Evolutionary conservation across 2,329 filamentous ascomycete genomes (phyloP), one percentile per base, ranked within the genome.

Genomic region (Hirsutella minnesotensis): DNA sequence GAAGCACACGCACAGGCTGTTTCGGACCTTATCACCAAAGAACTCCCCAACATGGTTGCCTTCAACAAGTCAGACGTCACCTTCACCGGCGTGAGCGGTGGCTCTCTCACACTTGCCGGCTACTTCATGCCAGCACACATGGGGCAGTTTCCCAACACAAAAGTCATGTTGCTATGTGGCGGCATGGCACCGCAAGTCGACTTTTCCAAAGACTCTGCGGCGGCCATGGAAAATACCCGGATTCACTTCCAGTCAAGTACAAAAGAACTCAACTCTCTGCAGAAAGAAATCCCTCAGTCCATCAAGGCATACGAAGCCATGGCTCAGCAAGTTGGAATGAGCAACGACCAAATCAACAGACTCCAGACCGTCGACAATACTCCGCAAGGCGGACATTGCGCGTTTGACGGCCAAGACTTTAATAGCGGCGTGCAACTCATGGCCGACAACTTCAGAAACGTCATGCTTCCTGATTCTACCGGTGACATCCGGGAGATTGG

Each of bases 81-180:
- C 52, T 78, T 78, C 58, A 77, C 72, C 0, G 74, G 75, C 15
- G 74, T 78, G 0, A 70, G 66, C 4, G 75, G 75, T 20, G 75
- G 75, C 16, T 62, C 65, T 3, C 62, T 79, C 18, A 57, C 75
- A 27, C 66, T 79, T 29, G 65, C 63, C 2, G 73, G 73, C 9
- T 77, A 77, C 61, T 75, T 78, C 56, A 65, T 79, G 46, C 75
- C 75, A 4, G 67, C 67, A 0, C 73, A 73, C 49, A 70, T 74
- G 63, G 60, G 66, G 41, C 67, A 70, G 44, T 75, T 65, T 43
- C 58, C 62, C 20, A 69, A 67, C 42, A 63, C 59, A 18, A 75
- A 73, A 3, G 70, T 77, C 0, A 58, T 77, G 38, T 60, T 79
- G 13, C 74, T 75, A 53, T 79, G 75, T 52, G 75, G 73, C 38